These are phyloP conservation scores for Cordia subcordata DNA, from an alignment of 257 asterid genomes.

Conservation along the genomic window DNA sequence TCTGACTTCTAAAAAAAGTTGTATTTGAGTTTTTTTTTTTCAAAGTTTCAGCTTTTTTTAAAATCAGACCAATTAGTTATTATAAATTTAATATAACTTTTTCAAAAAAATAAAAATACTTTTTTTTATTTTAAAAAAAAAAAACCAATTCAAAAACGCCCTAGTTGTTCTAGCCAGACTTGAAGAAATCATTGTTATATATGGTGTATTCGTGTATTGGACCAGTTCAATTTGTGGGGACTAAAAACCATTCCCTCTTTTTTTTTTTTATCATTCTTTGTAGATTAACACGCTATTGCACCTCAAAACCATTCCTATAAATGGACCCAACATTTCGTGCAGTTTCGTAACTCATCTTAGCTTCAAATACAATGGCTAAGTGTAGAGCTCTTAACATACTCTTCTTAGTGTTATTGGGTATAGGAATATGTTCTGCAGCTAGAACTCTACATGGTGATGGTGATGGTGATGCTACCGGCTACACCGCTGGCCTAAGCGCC, in stretches of 20 bases:
- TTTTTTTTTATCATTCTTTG: slow-evolving; percentile 15
- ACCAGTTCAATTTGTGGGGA: slow-evolving; percentile 51
- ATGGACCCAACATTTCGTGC: slow-evolving; percentile 33
- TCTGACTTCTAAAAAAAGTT: too few relatives aligned
- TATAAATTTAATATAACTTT: too few relatives aligned
- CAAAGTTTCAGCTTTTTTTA: too few relatives aligned
- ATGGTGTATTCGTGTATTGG: slow-evolving; percentile 41
- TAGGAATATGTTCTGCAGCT: slow-evolving; percentile 48
- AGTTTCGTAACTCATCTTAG: slow-evolving; percentile 12
- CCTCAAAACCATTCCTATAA: slow-evolving; percentile 32
- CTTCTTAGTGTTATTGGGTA: slow-evolving; percentile 37
- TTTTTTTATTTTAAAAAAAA: too few relatives aligned
- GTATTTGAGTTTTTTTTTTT: too few relatives aligned
- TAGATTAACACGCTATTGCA: slow-evolving; percentile 31
- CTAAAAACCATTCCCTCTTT: slow-evolving; percentile 25
- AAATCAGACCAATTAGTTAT: too few relatives aligned
- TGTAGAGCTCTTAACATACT: slow-evolving; percentile 19
- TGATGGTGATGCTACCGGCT: slow-evolving; percentile 25
- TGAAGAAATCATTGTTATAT: slow-evolving; percentile 14
- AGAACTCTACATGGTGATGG: slow-evolving; percentile 41
- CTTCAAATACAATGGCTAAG: slow-evolving; percentile 24
- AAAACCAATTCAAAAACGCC: too few relatives aligned
- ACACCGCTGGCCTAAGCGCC: slow-evolving; percentile 6
- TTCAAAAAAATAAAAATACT: too few relatives aligned
- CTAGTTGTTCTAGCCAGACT: slow-evolving; percentile 7